Evolutionary conservation across 495 filamentous ascomycete species (phyloP), one percentile per base, ranked within the genome.

Genomic region (Penicillium maclennaniae): DNA sequence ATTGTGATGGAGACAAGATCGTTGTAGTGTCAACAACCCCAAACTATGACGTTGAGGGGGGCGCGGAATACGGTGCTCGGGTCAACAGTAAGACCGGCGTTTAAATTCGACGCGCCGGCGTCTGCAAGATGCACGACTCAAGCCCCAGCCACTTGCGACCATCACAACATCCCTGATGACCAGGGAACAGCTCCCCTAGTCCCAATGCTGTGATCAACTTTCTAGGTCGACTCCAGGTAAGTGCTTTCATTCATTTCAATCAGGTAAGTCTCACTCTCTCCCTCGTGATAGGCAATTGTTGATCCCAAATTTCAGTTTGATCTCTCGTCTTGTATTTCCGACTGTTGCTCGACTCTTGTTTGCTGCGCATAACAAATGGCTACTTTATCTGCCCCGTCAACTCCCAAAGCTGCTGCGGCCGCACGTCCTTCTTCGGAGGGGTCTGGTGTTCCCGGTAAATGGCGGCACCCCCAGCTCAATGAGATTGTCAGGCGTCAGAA

Each of bases 381-480:
- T 31, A 68, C 68, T 15, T 55, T 53, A 51, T 58, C 47, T 71
- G 72, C 61, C 75, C 83, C 61, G 83, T 78, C 68, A 71, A 81
- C 66, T 76, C 82, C 74, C 86, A 90, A 61, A 85, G 69, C 72
- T 74, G 68, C 55, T 67, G 62, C 72, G 78, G 66, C 59, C 75
- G 41, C 65, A 62, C 66, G 65, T 71, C 78, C 71, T 50, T 65
- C 59, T 7, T 54, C 69, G 6, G 76, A 74, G 70, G 76, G 65
- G 54, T 74, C 78, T n/a, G 76, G 74, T 14, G 77, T 79, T 7
- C 83, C 89, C 14, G 92, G 92, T 45, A 89, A 86, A 70, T 97
- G 92, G 92, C 80, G 82, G 54, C 92, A 97, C 69, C 92, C 92
- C 5, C 81, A 83, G 26, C 72, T 95, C 44, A 74, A 86, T 55